Percentiles rank a stretch among this genome's conserved stretches.
phyloP scores from a whole-genome alignment of 805 yeast genomes.

The Groenewaldozyma tartarivorans region DNA sequence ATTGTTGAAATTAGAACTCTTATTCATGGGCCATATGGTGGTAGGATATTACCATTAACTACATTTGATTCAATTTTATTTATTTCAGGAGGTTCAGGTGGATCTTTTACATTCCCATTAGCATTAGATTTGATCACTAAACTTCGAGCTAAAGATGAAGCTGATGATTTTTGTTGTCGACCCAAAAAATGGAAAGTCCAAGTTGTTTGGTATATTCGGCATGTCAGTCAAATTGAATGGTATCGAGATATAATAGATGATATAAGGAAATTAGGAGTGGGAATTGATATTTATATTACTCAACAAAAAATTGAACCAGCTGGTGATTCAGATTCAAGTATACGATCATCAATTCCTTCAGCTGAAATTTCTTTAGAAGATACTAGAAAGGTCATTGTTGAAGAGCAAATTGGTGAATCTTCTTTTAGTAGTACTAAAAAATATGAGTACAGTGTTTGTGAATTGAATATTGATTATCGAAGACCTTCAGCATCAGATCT shows the following conservation, averaged over 20 bases:
- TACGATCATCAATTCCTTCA: conserved; percentile 19
- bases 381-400: background rate
- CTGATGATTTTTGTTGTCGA: conserved; percentile 29
- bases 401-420: conserved; percentile 12
- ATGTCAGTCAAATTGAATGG: conserved; percentile 28
- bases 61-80: conserved; percentile 34
- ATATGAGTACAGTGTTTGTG: background rate
- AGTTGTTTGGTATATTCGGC: conserved; percentile 30
- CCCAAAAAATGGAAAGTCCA: conserved; percentile 24
- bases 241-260: conserved; percentile 28
- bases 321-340: conserved; percentile 9
- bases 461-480: background rate
- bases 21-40: conserved; percentile 39
- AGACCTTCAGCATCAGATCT: conserved; percentile 4
- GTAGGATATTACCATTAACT: conserved; percentile 32
- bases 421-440: background rate
- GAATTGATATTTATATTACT: conserved; percentile 19
- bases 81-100: conserved; percentile 39
- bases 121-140: conserved; percentile 32
- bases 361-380: background rate
- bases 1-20: conserved; percentile 16
- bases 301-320: conserved; percentile 15
- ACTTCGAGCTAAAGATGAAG: conserved; percentile 2
- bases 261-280: conserved; percentile 18
- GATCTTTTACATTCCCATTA: conserved; percentile 37